Base-by-base conservation (phyloP, 306 rosid species). In the Gastrolobium bilobum region DNA sequence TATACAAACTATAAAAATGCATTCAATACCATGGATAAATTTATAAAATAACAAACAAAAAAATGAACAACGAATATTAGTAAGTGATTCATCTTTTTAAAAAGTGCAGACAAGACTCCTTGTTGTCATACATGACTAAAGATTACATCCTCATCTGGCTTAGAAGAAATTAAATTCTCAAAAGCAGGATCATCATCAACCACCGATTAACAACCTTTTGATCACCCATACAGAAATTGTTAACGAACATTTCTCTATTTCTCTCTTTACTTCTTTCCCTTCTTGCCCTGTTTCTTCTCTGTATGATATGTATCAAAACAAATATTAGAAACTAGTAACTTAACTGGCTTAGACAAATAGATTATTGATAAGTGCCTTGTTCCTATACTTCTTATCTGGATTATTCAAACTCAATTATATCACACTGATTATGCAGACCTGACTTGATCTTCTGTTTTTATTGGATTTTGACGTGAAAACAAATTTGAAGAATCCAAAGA, bases 211-310 rank as follows among this genome's bases (percentile, higher is more conserved):
- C 39, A 65, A 75, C 13, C 57, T 59, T 64, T 43, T 50, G 68
- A 40, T 40, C 8, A 56, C 4, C 81, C 53, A 29, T 4, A 42
- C 30, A 46, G 50, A 38, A 35, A 46, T 20, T 34, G 15, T 53
- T 52, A 11, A 42, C 33, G 50, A 20, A 51, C 7, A 4, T 20
- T 68, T 10, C 68, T 38, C 59, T 20, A 20, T 20, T 20, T 38
- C 71, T 37, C 29, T 71, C 48, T 47, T 54, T 54, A 77, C 83
- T 74, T 85, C 78, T 85, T 84, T 46, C 81, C 87, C 82, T 85
- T 84, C 80, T 88, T 88, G 13, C 81, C 66, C 57, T 60, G 89
- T 84, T 89, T 82, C 88, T 88, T 90, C 78, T 77, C 94, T 92
- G 90, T 13, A 74, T 44, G 52, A 15, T 52, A 66, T 50, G 34